phyloP scores from a whole-genome alignment of 257 asterid genomes.

The Nicotiana obtusifolia region DNA sequence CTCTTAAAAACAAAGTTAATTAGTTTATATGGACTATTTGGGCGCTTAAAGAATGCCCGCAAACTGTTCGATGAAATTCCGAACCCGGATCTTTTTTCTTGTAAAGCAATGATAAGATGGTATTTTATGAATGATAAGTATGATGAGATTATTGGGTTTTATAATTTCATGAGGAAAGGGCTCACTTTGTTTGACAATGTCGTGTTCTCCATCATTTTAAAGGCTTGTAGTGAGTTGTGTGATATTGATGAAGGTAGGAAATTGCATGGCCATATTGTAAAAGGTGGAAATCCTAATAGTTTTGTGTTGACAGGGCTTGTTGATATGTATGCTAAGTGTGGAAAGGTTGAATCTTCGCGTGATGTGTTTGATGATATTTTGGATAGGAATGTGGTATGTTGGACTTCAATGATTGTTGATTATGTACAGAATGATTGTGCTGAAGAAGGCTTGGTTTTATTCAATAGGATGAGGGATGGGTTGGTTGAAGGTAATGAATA shows the following conservation, averaged over 20 bases:
- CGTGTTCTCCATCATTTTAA: constrained; percentile 51
- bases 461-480: constrained; percentile 54
- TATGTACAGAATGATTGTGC: constrained; percentile 52
- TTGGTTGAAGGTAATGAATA: constrained; percentile 43
- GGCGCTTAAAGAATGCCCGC: constrained; percentile 37
- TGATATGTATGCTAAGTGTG: constrained; percentile 69
- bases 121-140: constrained; percentile 46
- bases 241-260: constrained; percentile 46
- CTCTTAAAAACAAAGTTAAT: constrained; percentile 31
- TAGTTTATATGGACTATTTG: constrained; percentile 37
- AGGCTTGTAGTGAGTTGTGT: constrained; percentile 50
- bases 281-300: constrained; percentile 46
- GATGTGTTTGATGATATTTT: constrained; percentile 41
- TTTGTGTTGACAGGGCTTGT: constrained; percentile 58
- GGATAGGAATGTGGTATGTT: constrained; percentile 53
- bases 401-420: constrained; percentile 75
- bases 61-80: constrained; percentile 56
- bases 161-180: constrained; percentile 23
- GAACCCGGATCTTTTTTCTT: constrained; percentile 35
- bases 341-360: constrained; percentile 35
- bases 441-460: constrained; percentile 41
- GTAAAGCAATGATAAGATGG: constrained; percentile 64
- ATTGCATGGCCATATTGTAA: constrained; percentile 44
- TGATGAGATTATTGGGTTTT: constrained; percentile 38
- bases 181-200: constrained; percentile 37